Evolutionary conservation across 2,329 filamentous ascomycete genomes (phyloP), one percentile per base, ranked within the genome.

Genomic region (Ceratocystis papillata): DNA sequence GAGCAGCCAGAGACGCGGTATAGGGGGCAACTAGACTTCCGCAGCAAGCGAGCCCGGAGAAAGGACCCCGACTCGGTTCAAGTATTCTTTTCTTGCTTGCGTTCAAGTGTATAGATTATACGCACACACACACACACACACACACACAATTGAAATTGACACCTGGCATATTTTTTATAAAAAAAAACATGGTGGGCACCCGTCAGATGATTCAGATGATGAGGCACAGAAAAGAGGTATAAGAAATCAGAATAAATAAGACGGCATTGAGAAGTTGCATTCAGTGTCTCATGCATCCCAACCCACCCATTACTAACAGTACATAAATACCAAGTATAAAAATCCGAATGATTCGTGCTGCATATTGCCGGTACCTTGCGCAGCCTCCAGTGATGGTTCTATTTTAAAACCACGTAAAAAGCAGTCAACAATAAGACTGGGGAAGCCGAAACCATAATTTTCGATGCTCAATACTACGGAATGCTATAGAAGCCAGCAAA

Each of bases 251-350:
- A 20, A 37, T 30, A 59, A 59, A 59, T n/a, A 59, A 59, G 28
- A 37, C 5, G 55, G 28, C 28, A 59, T 20, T 41, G 37, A 15
- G n/a, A 37, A 59, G 28, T 20, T 15, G 2, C 30, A 37, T 59
- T 59, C 7, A n/a, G 55, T 53, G n/a, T 22, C 15, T 59, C 55
- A 59, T 59, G 55, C 55, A 59, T 59, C 15, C 17, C 25, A 59
- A 59, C 28, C 5, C 55, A 37, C 7, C 28, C 17, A 59, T 33
- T 59, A 20, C 55, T 6, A 25, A 7, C 48, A 53, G 48, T 28
- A 53, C 25, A 12, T 22, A 28, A 37, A 30, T 37, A 20, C 17
- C 15, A 37, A 7, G 5, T 33, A 59, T 30, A 28, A 53, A 25
- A 25, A 5, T 25, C 7, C 8, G 10, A 41, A 41, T 41, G 3